These are phyloP conservation scores for Rhododendron mucronatum DNA, from an alignment of 148 eudicot species.

Conservation along the genomic window DNA sequence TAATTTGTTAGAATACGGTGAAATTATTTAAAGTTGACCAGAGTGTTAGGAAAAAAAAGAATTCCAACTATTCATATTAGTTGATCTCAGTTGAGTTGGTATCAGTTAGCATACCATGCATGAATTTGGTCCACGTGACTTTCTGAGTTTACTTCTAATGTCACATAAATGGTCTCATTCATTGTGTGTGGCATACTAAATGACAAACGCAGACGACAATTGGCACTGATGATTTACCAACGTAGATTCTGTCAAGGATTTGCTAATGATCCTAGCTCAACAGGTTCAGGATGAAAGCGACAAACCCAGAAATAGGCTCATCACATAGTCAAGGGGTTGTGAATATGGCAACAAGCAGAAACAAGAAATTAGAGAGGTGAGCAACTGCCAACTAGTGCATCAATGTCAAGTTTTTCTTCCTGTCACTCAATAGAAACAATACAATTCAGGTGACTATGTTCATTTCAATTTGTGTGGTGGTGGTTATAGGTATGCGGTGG, in stretches of 20 bases:
- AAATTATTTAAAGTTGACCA: background rate
- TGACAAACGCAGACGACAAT: background rate
- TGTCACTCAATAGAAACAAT: too few species aligned
- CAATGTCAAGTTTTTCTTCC: background rate
- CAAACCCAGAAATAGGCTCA: background rate
- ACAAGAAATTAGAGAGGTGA: slow-evolving; percentile 10
- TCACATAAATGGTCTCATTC: background rate
- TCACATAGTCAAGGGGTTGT: background rate
- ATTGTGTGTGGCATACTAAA: background rate
- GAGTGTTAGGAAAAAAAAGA: background rate
- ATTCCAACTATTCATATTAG: background rate
- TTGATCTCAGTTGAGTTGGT: background rate
- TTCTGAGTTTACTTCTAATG: background rate
- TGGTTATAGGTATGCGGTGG: slow-evolving; percentile 39
- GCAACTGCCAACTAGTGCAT: background rate
- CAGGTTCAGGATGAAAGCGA: slow-evolving; percentile 1
- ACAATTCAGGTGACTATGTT: background rate
- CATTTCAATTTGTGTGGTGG: background rate
- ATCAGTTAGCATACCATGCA: background rate
- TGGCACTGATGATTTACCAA: background rate
- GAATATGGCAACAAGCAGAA: slow-evolving; percentile 15
- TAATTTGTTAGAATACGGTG: background rate
- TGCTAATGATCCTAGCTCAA: background rate
- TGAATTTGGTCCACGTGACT: background rate
- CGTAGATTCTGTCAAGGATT: background rate